These are phyloP conservation scores for Lepidium africanum DNA, from an alignment of 345 rosid species.

Conservation along the genomic window DNA sequence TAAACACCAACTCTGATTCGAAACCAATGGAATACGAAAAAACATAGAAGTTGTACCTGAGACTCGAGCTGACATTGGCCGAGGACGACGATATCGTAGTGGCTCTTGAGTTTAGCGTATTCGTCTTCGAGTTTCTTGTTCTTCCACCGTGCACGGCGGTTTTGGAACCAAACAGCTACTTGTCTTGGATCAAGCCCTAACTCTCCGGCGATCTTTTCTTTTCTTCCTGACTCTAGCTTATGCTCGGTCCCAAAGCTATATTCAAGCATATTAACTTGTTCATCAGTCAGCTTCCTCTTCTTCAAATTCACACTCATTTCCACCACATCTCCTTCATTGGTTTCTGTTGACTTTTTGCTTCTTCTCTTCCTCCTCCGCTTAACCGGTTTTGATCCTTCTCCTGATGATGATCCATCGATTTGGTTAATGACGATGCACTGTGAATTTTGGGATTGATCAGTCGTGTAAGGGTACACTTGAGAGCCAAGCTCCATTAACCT, in stretches of 20 bases:
- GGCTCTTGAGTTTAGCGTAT: constrained; percentile 42
- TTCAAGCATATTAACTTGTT: constrained; percentile 66
- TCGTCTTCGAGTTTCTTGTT: constrained; percentile 90
- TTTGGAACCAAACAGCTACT: constrained; percentile 98
- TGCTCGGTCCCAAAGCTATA: constrained; percentile 59
- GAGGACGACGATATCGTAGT: constrained; percentile 37
- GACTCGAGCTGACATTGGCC: constrained; percentile 69
- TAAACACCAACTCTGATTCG: too few relatives aligned
- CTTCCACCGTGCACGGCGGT: constrained; percentile 89
- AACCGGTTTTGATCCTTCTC: constrained; percentile 33
- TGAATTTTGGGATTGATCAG: neutral
- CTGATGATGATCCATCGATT: constrained; percentile 27
- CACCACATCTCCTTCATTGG: constrained; percentile 17
- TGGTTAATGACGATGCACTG: constrained; percentile 15
- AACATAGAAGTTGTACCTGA: constrained; percentile 37
- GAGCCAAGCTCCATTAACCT: constrained; percentile 1
- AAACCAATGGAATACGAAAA: too few relatives aligned
- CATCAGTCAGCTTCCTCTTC: constrained; percentile 68
- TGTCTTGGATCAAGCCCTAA: constrained; percentile 88
- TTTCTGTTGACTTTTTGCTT: constrained; percentile 31
- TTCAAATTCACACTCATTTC: constrained; percentile 26
- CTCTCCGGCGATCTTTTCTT: constrained; percentile 66
- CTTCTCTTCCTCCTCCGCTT: constrained; percentile 55
- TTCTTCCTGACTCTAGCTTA: constrained; percentile 80
- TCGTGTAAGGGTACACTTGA: constrained; percentile 18